These are phyloP conservation scores for Beta vulgaris DNA, from an alignment of 148 eudicot species.

Conservation along the genomic window DNA sequence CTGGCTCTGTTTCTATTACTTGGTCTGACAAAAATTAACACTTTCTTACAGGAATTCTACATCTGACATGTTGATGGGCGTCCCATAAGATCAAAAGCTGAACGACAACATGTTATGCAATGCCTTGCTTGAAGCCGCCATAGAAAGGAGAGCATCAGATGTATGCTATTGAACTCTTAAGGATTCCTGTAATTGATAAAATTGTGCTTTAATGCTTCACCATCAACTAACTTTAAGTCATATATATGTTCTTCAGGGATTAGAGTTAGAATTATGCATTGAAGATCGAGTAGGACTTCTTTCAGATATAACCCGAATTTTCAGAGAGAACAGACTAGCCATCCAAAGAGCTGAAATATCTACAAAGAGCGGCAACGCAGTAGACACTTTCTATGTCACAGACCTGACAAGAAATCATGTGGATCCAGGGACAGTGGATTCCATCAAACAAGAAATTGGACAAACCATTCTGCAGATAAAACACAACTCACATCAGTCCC, in stretches of 20 bases:
- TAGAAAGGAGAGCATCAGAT: slow-evolving; percentile 76
- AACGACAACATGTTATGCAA: slow-evolving; percentile 67
- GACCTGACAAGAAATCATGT: slow-evolving; percentile 71
- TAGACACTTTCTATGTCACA: slow-evolving; percentile 69
- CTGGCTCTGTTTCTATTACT: no score
- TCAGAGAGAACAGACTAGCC: slow-evolving; percentile 72
- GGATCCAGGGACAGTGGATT: slow-evolving; percentile 49
- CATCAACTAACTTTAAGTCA: not conserved
- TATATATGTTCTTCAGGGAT: slow-evolving; percentile 44
- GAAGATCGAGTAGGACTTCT: slow-evolving; percentile 80
- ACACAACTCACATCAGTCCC: slow-evolving; percentile 33
- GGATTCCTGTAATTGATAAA: not conserved
- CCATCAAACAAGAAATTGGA: slow-evolving; percentile 63
- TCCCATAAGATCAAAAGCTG: slow-evolving; percentile 74
- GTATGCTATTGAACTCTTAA: slow-evolving; percentile 32
- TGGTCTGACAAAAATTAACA: no score
- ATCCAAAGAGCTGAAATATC: slow-evolving; percentile 75
- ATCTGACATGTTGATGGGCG: slow-evolving; percentile 85
- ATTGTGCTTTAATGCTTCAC: not conserved
- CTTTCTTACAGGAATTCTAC: slow-evolving; percentile 63
- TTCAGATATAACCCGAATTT: slow-evolving; percentile 76
- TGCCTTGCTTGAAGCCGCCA: slow-evolving; percentile 98
- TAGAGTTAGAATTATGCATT: slow-evolving; percentile 67
- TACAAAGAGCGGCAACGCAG: slow-evolving; percentile 62
- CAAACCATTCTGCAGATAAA: slow-evolving; percentile 53